Conservation (phyloP, 768 basidiomycete genomes). For the Paxillus rubicundulus region DNA sequence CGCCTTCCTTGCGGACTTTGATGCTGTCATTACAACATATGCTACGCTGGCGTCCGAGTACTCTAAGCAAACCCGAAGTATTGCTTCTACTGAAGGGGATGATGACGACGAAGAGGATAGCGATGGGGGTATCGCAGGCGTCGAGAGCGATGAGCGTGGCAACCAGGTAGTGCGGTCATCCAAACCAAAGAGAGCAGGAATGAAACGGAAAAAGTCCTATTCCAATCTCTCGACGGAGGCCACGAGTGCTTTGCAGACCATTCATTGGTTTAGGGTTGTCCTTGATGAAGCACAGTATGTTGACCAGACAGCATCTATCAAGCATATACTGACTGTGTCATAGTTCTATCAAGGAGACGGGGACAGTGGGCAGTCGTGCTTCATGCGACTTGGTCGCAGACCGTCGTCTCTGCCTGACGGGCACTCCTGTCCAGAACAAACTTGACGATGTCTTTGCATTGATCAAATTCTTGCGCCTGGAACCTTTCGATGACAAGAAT, state of each 20-base stretch:
- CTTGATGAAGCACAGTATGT: constrained; percentile 94
- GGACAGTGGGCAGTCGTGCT: constrained; percentile 91
- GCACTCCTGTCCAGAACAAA: constrained; percentile 99
- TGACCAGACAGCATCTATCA: neutral
- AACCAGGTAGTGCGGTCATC: constrained; percentile 56
- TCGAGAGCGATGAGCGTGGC: constrained; percentile 68
- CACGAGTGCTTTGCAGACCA: constrained; percentile 84
- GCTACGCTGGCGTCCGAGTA: constrained; percentile 93
- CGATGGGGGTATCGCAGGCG: constrained; percentile 58
- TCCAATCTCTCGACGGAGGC: constrained; percentile 43
- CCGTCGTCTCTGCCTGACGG: constrained; percentile 91
- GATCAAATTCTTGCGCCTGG: constrained; percentile 90
- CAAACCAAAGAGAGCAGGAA: constrained; percentile 65
- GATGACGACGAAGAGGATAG: constrained; percentile 67
- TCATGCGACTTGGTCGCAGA: constrained; percentile 94
- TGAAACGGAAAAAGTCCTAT: constrained; percentile 61
- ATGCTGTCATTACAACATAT: constrained; percentile 97
- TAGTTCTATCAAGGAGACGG: constrained; percentile 95
- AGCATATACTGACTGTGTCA: neutral
- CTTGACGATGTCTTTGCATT: constrained; percentile 97
- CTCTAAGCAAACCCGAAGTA: constrained; percentile 79
- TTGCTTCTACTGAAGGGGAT: constrained; percentile 56
- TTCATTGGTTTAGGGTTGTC: constrained; percentile 96
- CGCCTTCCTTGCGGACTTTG: constrained; percentile 87
- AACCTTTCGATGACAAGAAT: constrained; percentile 91